Base-by-base conservation (phyloP, 2,329 filamentous ascomycete species). In the Beauveria sp. region DNA sequence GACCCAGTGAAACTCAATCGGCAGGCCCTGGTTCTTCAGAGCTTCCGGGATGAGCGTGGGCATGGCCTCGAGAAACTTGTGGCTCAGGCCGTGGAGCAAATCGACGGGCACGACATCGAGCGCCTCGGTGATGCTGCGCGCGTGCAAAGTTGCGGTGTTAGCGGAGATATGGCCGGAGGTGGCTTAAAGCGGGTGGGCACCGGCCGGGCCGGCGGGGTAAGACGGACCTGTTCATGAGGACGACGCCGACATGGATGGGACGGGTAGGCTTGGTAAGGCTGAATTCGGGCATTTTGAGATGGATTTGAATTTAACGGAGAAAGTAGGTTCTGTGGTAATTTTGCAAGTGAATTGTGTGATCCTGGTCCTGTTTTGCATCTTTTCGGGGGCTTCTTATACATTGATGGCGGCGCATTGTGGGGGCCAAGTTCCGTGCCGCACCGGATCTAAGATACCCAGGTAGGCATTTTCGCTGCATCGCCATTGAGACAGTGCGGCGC, bases 61-160 rank as follows among this genome's bases (percentile, higher is more conserved):
- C 10, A 69, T 38, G 1, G 24, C 18, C 10, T 67, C 61, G 18
- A 67, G 28, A n/a, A 68, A 67, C 0, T 57, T 34, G 5, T 66
- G 60, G 53, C 61, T 65, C 3, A 70, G 2, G 1, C 56, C 60
- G 24, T 68, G 42, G 20, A 75, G 52, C 7, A 71, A 58, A 14
- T 74, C 72, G 16, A 75, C 63, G 1, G 71, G 71, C 3, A 70
- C 73, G 3, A 74, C 67, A n/a, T 75, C 72, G 2, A 75, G 67
- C 7, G 72, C 62, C 45, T 75, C 73, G 0, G 69, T 74, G 6
- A 65, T 47, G 38, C 70, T 75, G 61, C 12, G n/a, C 14, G 57
- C 45, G 47, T 58, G 34, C 34, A 38, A 38, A 38, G 30, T 24
- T 26, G 24, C 28, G 26, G 49, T 40, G 40, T 54, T 54, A 47